A percentile compares a stretch with the other conserved stretches of the same genome.
Conservation (phyloP, 2,329 filamentous ascomycete genomes). For the Nothopassalora personata region DNA sequence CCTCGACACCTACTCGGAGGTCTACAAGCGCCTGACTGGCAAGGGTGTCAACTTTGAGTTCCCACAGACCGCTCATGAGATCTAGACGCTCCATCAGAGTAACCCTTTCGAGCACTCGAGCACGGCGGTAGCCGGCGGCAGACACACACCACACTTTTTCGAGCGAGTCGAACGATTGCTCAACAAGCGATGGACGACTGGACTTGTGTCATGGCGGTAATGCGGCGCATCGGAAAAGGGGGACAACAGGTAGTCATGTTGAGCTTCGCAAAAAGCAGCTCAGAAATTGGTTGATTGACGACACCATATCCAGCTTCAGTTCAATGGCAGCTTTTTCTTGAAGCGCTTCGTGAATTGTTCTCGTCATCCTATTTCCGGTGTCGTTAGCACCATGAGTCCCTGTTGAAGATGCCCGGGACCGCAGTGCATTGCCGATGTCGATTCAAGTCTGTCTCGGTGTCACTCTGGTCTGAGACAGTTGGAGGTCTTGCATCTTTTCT, state of each 20-base stretch:
- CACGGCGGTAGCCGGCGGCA: neutral
- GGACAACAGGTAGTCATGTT: neutral
- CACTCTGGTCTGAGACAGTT: too few species aligned
- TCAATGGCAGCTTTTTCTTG: neutral
- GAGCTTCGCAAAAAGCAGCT: neutral
- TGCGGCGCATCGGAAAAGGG: constrained; percentile 2
- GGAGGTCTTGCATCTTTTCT: too few species aligned
- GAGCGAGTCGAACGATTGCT: neutral
- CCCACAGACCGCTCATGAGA: constrained; percentile 78
- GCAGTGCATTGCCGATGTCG: too few species aligned
- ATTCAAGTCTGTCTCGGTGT: too few species aligned
- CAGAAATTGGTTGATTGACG: neutral
- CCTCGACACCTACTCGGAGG: constrained; percentile 98
- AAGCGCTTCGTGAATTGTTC: too few species aligned
- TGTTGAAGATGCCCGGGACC: too few species aligned
- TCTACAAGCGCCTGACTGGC: constrained; percentile 96
- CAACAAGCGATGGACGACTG: neutral
- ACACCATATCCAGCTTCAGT: neutral
- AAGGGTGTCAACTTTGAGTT: constrained; percentile 98
- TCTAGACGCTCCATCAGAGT: neutral
- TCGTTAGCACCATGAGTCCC: too few species aligned
- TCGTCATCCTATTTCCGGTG: too few species aligned
- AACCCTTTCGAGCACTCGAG: neutral
- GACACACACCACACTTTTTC: neutral
- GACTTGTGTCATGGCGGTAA: neutral